Evolutionary conservation across 768 basidiomycete species (phyloP).

Genomic region (Tricholomella constricta): DNA sequence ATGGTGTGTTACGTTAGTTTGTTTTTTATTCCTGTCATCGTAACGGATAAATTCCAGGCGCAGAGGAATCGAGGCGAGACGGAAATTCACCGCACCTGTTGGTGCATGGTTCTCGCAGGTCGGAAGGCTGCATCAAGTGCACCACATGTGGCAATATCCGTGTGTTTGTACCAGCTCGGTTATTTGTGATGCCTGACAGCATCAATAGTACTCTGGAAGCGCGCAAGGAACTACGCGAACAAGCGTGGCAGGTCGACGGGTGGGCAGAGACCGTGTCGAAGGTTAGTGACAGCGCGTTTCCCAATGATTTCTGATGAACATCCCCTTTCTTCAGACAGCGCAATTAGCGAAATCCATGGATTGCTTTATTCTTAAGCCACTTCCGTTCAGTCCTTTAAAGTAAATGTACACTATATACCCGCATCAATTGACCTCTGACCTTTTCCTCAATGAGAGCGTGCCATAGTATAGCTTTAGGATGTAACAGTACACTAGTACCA

Average conservation of each 20-base stretch:
- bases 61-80: constrained; percentile 90
- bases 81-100: constrained; percentile 81
- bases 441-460: constrained; percentile 8
- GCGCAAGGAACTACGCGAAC: constrained; percentile 82
- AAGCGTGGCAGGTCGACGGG: constrained; percentile 92
- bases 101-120: constrained; percentile 94
- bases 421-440: no score
- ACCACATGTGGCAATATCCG: constrained; percentile 99
- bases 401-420: constrained; percentile 33
- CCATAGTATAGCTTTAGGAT: no score
- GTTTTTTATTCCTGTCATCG: neutral
- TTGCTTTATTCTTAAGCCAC: constrained; percentile 76
- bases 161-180: constrained; percentile 39
- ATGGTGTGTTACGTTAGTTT: constrained; percentile 55
- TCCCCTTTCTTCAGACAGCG: constrained; percentile 66
- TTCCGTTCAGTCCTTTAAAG: constrained; percentile 86
- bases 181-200: constrained; percentile 12
- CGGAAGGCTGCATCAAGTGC: constrained; percentile 82
- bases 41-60: constrained; percentile 54
- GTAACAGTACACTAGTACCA: no score
- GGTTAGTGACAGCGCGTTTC: constrained; percentile 42
- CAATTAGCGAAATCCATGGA: constrained; percentile 88
- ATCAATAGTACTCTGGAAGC: constrained; percentile 64
- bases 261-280: constrained; percentile 96
- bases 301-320: constrained; percentile 10